Percentiles rank a stretch among this genome's conserved stretches.
Evolutionary conservation across 1,284 basidiomycete species (phyloP).

Genomic region (Hemileia vastatrix): DNA sequence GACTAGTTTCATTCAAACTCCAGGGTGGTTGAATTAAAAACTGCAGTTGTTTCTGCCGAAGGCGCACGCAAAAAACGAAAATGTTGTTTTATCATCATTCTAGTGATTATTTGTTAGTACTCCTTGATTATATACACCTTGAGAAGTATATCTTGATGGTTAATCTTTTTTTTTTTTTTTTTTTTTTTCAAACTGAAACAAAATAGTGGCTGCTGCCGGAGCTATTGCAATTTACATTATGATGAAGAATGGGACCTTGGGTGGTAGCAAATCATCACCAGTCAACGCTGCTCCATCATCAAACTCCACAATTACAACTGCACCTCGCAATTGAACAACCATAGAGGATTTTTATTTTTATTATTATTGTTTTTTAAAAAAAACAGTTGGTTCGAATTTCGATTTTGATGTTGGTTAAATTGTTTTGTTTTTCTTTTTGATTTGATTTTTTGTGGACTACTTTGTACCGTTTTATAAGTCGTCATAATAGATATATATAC

Average conservation of each 20-base stretch:
- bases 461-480: no score
- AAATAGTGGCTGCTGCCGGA: not conserved
- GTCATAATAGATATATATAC: no score
- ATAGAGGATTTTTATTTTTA: no score
- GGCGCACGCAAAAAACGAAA: constrained; percentile 21
- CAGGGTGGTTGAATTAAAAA: constrained; percentile 9
- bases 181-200: not conserved
- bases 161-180: not conserved
- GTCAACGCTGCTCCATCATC: no score
- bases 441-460: no score
- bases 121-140: not conserved
- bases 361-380: no score
- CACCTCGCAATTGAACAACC: no score
- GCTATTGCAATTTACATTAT: not conserved
- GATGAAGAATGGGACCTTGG: not conserved
- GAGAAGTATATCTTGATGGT: not conserved
- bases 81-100: constrained; percentile 11
- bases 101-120: constrained; percentile 11
- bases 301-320: no score
- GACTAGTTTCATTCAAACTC: not conserved
- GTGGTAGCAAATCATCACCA: no score
- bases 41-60: constrained; percentile 12
- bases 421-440: no score
- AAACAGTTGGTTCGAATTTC: no score
- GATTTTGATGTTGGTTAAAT: no score